Percentiles rank a stretch among this genome's conserved stretches.
phyloP scores from a whole-genome alignment of 768 basidiomycete genomes.

The Tricholomella constricta region DNA sequence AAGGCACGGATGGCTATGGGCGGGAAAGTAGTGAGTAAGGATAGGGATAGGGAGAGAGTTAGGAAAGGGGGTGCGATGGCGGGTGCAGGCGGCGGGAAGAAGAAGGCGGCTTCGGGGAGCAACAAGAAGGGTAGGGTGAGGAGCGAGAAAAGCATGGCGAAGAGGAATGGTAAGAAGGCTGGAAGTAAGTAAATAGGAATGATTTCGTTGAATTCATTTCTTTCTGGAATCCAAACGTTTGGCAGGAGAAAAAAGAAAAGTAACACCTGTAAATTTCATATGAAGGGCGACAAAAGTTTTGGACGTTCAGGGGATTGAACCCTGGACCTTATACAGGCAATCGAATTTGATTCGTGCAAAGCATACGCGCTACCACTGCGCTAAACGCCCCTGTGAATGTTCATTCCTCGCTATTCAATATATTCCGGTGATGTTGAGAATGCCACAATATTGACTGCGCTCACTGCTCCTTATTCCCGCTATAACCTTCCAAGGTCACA shows the following conservation, averaged over 20 bases:
- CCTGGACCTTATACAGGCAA: constrained; percentile 10
- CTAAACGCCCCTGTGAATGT: constrained; percentile 2
- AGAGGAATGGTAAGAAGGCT: constrained; percentile 62
- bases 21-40: constrained; percentile 39
- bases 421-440: no score
- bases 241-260: no score
- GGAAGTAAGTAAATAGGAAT: neutral
- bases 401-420: no score
- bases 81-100: constrained; percentile 33
- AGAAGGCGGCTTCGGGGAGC: constrained; percentile 30
- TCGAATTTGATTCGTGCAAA: neutral
- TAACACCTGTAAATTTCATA: no score
- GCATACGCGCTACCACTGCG: constrained; percentile 11
- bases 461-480: no score
- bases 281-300: neutral
- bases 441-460: no score
- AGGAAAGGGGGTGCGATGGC: constrained; percentile 34
- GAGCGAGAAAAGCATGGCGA: constrained; percentile 54
- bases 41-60: constrained; percentile 48
- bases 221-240: no score
- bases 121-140: constrained; percentile 51
- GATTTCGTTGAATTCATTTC: no score
- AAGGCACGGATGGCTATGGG: constrained; percentile 61
- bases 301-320: constrained; percentile 15
- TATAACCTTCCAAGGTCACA: no score